Evolutionary conservation across 2,329 filamentous ascomycete species (phyloP).

Genomic region (Tolypocladium amazonense): DNA sequence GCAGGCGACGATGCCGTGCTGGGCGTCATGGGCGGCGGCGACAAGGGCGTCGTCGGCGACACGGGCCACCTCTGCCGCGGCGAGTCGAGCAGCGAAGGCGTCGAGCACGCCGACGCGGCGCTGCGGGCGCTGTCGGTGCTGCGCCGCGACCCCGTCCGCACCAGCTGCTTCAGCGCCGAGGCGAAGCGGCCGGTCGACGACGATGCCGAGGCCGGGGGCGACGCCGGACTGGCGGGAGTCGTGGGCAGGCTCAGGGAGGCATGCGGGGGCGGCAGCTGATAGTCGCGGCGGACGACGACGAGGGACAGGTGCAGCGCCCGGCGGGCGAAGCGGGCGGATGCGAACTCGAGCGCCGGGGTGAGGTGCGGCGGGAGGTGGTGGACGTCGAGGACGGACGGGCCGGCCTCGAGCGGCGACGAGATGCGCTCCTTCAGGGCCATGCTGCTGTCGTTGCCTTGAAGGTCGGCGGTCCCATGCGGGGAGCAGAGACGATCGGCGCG

Average conservation of each 20-base stretch:
- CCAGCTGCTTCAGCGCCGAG: slow-evolving; percentile 19
- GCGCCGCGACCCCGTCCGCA: slow-evolving; percentile 14
- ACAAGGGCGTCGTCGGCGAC: slow-evolving; percentile 28
- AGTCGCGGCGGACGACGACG: slow-evolving; percentile 44
- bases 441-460: too few species aligned
- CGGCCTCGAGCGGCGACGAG: slow-evolving; percentile 53
- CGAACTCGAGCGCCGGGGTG: slow-evolving; percentile 45
- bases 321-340: slow-evolving; percentile 42
- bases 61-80: slow-evolving; percentile 9
- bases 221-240: slow-evolving; percentile 11
- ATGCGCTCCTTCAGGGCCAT: slow-evolving; percentile 46
- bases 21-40: slow-evolving; percentile 37
- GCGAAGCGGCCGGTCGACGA: slow-evolving; percentile 19
- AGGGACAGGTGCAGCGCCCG: slow-evolving; percentile 48
- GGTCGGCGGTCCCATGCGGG: too few species aligned
- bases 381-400: slow-evolving; percentile 45
- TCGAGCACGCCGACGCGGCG: background rate
- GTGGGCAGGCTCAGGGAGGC: slow-evolving; percentile 6
- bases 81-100: background rate
- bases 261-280: slow-evolving; percentile 32
- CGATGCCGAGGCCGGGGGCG: slow-evolving; percentile 7
- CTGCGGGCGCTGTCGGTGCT: slow-evolving; percentile 8
- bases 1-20: slow-evolving; percentile 28
- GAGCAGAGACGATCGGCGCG: background rate
- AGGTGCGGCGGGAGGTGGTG: slow-evolving; percentile 47